Evolutionary conservation across 2,329 filamentous ascomycete genomes (phyloP).

Genomic region (Ceratocystiopsis sp.): DNA sequence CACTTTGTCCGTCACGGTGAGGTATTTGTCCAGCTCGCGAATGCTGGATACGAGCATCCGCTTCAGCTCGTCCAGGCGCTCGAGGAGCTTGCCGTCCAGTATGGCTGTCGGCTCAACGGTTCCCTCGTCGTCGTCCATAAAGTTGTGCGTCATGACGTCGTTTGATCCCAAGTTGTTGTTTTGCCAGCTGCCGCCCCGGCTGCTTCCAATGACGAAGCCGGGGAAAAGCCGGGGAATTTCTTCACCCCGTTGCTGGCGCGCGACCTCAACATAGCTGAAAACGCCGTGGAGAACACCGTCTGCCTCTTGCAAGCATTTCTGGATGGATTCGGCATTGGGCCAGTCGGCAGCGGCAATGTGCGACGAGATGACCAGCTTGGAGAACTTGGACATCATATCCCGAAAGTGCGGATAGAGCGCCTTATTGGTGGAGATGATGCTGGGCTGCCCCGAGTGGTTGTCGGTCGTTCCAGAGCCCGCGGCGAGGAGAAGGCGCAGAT

Average conservation of each 20-base stretch:
- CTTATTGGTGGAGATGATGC: slow-evolving; percentile 98
- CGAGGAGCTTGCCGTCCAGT: slow-evolving; percentile 62
- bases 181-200: slow-evolving; percentile 74
- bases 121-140: slow-evolving; percentile 68
- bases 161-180: slow-evolving; percentile 48
- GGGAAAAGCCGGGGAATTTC: slow-evolving; percentile 85
- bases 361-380: slow-evolving; percentile 94
- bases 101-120: slow-evolving; percentile 52
- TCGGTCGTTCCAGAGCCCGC: slow-evolving; percentile 94
- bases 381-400: slow-evolving; percentile 99
- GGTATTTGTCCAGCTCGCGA: slow-evolving; percentile 70
- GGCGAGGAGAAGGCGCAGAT: slow-evolving; percentile 80
- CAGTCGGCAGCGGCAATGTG: slow-evolving; percentile 95
- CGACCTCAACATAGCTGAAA: slow-evolving; percentile 91
- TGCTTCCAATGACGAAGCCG: slow-evolving; percentile 79
- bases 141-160: slow-evolving; percentile 63
- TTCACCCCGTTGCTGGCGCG: slow-evolving; percentile 80
- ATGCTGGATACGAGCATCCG: slow-evolving; percentile 73
- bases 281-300: slow-evolving; percentile 89
- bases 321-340: slow-evolving; percentile 81
- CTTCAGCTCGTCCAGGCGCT: slow-evolving; percentile 73
- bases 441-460: slow-evolving; percentile 95
- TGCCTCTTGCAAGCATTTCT: slow-evolving; percentile 94
- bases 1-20: slow-evolving; percentile 63
- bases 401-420: slow-evolving; percentile 91